Evolutionary conservation across 148 eudicot species (phyloP).

Genomic region (Simmondsia chinensis): DNA sequence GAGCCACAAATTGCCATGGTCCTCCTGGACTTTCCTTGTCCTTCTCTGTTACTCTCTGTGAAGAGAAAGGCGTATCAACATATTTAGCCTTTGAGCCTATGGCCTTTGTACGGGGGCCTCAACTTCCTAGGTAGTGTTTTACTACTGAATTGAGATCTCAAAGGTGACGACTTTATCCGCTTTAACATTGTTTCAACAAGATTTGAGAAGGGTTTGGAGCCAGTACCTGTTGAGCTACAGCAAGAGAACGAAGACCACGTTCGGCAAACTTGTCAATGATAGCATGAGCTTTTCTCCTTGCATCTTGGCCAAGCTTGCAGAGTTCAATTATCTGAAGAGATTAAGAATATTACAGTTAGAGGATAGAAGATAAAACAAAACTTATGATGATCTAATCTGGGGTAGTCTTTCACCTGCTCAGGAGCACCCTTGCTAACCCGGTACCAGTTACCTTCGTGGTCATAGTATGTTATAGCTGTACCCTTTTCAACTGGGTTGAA

Average conservation of each 20-base stretch:
- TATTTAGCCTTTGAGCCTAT: no score
- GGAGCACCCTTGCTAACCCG: slow-evolving; percentile 93
- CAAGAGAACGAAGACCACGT: slow-evolving; percentile 77
- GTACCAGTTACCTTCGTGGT: slow-evolving; percentile 53
- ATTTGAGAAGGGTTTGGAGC: not conserved
- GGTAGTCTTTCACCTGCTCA: slow-evolving; percentile 39
- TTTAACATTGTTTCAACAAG: not conserved
- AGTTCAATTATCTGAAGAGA: slow-evolving; percentile 56
- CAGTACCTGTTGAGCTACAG: slow-evolving; percentile 49
- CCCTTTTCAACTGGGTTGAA: slow-evolving; percentile 88
- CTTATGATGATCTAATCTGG: not conserved
- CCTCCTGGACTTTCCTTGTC: slow-evolving; percentile 58
- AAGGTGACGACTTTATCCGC: no score
- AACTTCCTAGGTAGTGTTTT: not conserved
- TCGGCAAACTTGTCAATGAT: slow-evolving; percentile 70
- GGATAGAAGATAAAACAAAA: not conserved
- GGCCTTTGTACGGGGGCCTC: not conserved
- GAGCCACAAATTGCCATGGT: slow-evolving; percentile 63
- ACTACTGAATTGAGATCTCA: not conserved
- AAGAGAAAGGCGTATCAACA: not conserved
- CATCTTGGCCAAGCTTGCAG: slow-evolving; percentile 34
- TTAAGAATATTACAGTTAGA: not conserved
- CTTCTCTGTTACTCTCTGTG: slow-evolving; percentile 60
- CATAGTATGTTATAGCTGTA: slow-evolving; percentile 69
- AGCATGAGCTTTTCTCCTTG: slow-evolving; percentile 37